Conservation (phyloP, 1,139 yeast genomes). For the Suzukiozyma palmioleophila region DNA sequence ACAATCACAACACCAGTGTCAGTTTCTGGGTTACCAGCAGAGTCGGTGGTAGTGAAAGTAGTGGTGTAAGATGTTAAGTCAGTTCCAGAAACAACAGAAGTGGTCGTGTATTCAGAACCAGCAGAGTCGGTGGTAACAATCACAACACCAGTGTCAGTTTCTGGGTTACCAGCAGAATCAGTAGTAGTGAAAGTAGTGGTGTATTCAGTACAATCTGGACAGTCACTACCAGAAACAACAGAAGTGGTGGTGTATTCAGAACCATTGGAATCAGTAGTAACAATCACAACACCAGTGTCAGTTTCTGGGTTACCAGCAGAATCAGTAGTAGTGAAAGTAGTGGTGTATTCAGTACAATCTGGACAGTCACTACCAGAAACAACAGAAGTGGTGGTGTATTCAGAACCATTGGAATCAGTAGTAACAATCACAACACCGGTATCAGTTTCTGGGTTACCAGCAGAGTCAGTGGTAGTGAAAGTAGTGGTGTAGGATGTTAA, state of each 20-base stretch:
- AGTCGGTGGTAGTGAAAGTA: no score
- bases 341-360: conserved; percentile 7
- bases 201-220: conserved; percentile 10
- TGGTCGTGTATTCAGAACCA: conserved; percentile 4
- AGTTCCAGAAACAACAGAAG: not conserved
- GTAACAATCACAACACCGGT: conserved; percentile 12
- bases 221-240: conserved; percentile 4
- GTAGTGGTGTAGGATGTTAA: conserved; percentile 15
- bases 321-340: conserved; percentile 12
- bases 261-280: conserved; percentile 5
- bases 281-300: conserved; percentile 9
- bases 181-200: conserved; percentile 14
- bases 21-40: no score
- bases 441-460: conserved; percentile 11
- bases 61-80: no score
- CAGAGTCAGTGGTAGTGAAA: conserved; percentile 11
- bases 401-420: conserved; percentile 11
- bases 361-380: not conserved
- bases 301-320: conserved; percentile 11
- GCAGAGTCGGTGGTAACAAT: conserved; percentile 9
- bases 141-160: conserved; percentile 8
- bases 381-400: conserved; percentile 6
- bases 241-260: conserved; percentile 1
- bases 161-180: conserved; percentile 9
- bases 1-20: no score